Base-by-base conservation (phyloP, 441 rosid species). In the Erodium chrysanthum region DNA sequence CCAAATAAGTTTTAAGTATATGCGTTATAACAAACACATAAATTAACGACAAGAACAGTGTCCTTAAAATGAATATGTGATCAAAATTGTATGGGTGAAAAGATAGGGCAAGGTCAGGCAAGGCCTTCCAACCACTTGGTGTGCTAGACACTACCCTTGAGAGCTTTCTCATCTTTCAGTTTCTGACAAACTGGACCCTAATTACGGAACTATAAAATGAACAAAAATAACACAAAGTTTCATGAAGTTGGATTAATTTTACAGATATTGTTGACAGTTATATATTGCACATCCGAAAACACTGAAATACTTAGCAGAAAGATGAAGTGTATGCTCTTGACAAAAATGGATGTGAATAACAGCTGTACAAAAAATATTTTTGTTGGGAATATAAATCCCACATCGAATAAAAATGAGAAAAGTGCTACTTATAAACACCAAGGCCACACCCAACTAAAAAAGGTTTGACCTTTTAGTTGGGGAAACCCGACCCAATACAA, bases 1-100 rank as follows among this genome's bases (percentile, higher is more conserved):
- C 65, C 65, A 67, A 66, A 35, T 7, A 11, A 27, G 50, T 22
- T 59, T 59, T 64, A 68, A 21, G 73, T 74, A 75, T 31, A 33
- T 35, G 1, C 27, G 23, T 37, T 22, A 65, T 59, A 70, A 66
- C 29, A 70, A 33, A 56, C 71, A 65, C 59, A 65, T 62, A 73
- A 74, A 68, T 52, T 21, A 37, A 67, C 44, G 40, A 37, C 62
- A 44, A 42, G 23, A 66, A 25, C 65, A 21, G 18, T 40, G 58
- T 75, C 66, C 14, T 25, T 7, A 15, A 62, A 74, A 62, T 35
- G 50, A 46, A 15, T 50, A 50, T 0, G 9, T 50, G 58, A 42
- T 69, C 6, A 70, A 10, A 37, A 25, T 48, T 74, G n/a, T 66
- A 14, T 7, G n/a, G 65, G 10, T 5, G 20, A n/a, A 27, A 27